These are phyloP conservation scores for Apiospora malaysiana DNA, from an alignment of 2,329 filamentous ascomycete genomes.

Conservation along the genomic window DNA sequence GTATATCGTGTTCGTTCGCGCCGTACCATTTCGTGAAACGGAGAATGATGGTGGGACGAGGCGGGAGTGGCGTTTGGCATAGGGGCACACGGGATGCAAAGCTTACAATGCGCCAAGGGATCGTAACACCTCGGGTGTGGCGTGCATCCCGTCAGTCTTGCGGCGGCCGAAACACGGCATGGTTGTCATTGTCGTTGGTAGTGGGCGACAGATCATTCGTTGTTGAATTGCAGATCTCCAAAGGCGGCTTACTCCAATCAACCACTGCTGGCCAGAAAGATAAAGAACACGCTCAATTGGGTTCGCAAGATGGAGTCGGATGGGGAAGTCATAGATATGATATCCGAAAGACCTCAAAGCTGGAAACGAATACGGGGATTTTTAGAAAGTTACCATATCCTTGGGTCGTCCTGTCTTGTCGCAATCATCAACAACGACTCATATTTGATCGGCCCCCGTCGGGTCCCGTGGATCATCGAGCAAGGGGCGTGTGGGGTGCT, in stretches of 20 bases:
- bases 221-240: background rate
- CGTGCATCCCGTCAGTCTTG: background rate
- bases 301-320: background rate
- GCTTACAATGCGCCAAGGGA: background rate
- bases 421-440: background rate
- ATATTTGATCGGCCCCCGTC: background rate
- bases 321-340: no score
- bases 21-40: no score
- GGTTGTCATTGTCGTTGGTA: background rate
- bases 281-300: no score
- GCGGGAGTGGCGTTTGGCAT: no score
- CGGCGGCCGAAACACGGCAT: slow-evolving; percentile 4
- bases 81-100: background rate
- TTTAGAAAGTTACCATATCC: background rate
- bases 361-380: background rate
- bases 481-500: background rate
- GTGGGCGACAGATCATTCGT: background rate
- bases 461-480: background rate
- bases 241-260: background rate
- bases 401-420: background rate
- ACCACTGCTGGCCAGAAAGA: background rate
- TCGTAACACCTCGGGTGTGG: background rate
- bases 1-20: no score
- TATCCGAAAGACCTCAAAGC: background rate
- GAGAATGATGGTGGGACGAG: no score